Base-by-base conservation (phyloP, 2,329 filamentous ascomycete species). In the Mycogone perniciosa region DNA sequence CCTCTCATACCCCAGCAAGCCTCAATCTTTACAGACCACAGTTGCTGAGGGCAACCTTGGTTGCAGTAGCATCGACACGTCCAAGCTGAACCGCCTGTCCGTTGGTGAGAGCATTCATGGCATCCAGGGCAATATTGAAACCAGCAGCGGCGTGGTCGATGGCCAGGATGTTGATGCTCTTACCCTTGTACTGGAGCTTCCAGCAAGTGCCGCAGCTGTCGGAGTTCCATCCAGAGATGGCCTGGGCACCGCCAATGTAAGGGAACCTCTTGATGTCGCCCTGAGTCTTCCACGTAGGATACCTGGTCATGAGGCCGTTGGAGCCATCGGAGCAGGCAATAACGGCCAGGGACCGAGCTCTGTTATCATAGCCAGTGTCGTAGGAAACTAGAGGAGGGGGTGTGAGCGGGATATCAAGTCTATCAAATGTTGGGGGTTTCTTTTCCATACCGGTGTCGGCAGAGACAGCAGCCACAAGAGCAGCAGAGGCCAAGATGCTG, bases 291-390 rank as follows among this genome's bases (percentile, higher is more conserved):
- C 79, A 86, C 20, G 20, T 20, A 59, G 74, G 74, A 69, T 80
- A 80, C 60, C 73, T 76, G 59, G 77, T 81, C 56, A 80, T 79
- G 55, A 89, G 75, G 52, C 85, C 85, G 67, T 88, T 84, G 54
- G 55, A 43, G 49, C 85, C 85, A 62, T 88, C 81, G 31, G 81
- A 85, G 77, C 85, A 89, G 54, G 82, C 65, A 41, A 89, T 76
- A 5, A 62, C 65, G 33, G 68, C 73, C 49, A 91, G 65, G 41
- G 78, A 73, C 52, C 81, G 77, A 53, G 58, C 57, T 42, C 64
- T 65, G 56, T 84, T 71, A 63, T 91, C 87, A 71, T 88, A 93
- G 63, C 77, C 81, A 20, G 71, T 69, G 70, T 91, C 87, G 68
- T 84, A 92, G 57, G 84, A 85, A 62, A 90, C 85, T 66, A 62